Percentiles rank a stretch among this genome's conserved stretches.
These are phyloP conservation scores for Laetiporus sulphureus DNA, from an alignment of 1,284 basidiomycete species.

Conservation along the genomic window DNA sequence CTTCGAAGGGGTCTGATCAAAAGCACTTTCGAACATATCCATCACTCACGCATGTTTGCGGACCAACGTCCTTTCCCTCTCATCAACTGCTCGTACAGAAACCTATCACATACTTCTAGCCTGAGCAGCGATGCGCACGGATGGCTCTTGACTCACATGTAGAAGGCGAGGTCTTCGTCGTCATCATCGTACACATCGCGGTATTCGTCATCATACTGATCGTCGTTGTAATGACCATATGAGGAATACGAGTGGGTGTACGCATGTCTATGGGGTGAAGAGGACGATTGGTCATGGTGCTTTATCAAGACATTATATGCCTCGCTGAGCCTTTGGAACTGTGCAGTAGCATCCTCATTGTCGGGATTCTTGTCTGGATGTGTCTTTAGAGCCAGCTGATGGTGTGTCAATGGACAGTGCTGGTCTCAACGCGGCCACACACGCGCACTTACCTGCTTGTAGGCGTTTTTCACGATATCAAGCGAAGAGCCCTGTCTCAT, in stretches of 20 bases:
- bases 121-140: neutral
- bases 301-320: constrained; percentile 58
- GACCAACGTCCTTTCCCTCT: constrained; percentile 30
- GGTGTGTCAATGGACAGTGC: neutral
- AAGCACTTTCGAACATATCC: neutral
- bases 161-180: constrained; percentile 33
- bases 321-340: constrained; percentile 62
- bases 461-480: constrained; percentile 57
- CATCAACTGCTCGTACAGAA: constrained; percentile 40
- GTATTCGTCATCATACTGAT: constrained; percentile 28
- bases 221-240: constrained; percentile 23
- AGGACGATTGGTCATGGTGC: constrained; percentile 38
- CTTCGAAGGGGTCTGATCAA: constrained; percentile 4
- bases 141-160: constrained; percentile 29
- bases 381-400: constrained; percentile 53
- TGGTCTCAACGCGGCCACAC: neutral
- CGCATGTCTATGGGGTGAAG: constrained; percentile 17
- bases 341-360: constrained; percentile 53
- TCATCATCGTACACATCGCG: constrained; percentile 26
- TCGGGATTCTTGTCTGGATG: constrained; percentile 73
- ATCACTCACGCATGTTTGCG: constrained; percentile 22
- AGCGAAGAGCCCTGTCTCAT: constrained; percentile 44
- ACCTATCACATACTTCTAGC: constrained; percentile 26
- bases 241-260: constrained; percentile 12
- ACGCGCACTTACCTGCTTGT: constrained; percentile 47